phyloP scores from a whole-genome alignment of 2,329 filamentous ascomycete genomes.

The Aphanocladium album region DNA sequence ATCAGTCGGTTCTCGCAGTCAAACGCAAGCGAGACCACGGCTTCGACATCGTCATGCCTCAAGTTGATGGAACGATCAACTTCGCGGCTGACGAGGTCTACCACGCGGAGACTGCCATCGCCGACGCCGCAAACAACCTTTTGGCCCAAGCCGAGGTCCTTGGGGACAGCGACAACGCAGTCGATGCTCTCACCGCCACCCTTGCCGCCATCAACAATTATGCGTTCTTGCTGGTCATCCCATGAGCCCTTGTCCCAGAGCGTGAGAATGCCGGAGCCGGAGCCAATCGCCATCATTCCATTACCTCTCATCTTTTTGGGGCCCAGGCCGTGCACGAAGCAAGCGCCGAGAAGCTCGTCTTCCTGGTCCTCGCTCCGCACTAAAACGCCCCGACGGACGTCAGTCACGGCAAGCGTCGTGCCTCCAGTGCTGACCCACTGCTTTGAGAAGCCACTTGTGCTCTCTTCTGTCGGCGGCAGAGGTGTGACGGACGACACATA shows the following conservation, averaged over 20 bases:
- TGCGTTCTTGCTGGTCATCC: constrained; percentile 91
- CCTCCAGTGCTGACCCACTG: constrained; percentile 94
- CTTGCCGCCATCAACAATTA: constrained; percentile 64
- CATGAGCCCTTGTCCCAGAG: constrained; percentile 92
- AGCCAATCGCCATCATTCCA: constrained; percentile 72
- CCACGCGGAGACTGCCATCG: constrained; percentile 72
- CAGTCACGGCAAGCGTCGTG: constrained; percentile 84
- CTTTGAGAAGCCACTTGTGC: constrained; percentile 84
- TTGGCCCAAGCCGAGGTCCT: constrained; percentile 64
- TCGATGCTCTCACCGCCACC: constrained; percentile 74
- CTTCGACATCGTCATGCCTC: constrained; percentile 80
- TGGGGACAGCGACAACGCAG: constrained; percentile 66
- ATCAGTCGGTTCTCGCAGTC: constrained; percentile 84
- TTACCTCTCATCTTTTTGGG: constrained; percentile 61
- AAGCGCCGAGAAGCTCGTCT: constrained; percentile 80
- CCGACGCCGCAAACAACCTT: constrained; percentile 76
- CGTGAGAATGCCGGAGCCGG: constrained; percentile 74
- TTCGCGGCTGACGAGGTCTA: constrained; percentile 69
- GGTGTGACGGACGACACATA: constrained; percentile 86
- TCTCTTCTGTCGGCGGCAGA: constrained; percentile 71
- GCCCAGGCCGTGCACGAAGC: constrained; percentile 71
- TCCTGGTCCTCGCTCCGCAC: constrained; percentile 92
- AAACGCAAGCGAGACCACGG: constrained; percentile 75
- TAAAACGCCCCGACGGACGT: constrained; percentile 79
- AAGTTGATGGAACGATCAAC: constrained; percentile 58